Percentiles rank a stretch among this genome's conserved stretches.
Evolutionary conservation across 345 rosid species (phyloP).

Genomic region (Cardamine occulta): DNA sequence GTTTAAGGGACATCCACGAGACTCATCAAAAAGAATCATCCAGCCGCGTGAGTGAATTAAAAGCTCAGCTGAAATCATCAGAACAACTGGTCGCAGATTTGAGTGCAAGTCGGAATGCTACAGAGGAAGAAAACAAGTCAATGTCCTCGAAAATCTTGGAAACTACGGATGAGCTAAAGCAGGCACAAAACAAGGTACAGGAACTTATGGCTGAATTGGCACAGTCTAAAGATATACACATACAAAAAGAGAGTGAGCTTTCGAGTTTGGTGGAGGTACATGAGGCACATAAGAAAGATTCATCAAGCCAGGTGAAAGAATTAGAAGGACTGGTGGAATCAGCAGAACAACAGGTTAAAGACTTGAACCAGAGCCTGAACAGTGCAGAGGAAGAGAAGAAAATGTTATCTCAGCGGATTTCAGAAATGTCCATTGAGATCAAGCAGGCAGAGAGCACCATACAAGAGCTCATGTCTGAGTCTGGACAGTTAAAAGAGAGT

Average conservation of each 20-base stretch:
- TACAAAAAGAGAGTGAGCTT: slow-evolving; percentile 60
- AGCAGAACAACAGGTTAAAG: slow-evolving; percentile 51
- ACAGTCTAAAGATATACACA: slow-evolving; percentile 53
- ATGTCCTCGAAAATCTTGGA: slow-evolving; percentile 54
- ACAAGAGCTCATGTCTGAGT: slow-evolving; percentile 51
- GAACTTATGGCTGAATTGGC: slow-evolving; percentile 50
- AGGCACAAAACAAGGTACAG: slow-evolving; percentile 47
- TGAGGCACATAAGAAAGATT: slow-evolving; percentile 54
- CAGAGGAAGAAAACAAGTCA: slow-evolving; percentile 59
- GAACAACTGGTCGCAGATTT: slow-evolving; percentile 55
- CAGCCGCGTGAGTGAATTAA: slow-evolving; percentile 33
- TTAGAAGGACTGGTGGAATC: slow-evolving; percentile 45
- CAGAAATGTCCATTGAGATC: slow-evolving; percentile 58
- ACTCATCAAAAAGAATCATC: slow-evolving; percentile 59
- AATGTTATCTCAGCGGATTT: slow-evolving; percentile 52
- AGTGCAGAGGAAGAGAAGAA: slow-evolving; percentile 59
- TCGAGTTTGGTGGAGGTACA: slow-evolving; percentile 51
- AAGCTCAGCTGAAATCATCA: slow-evolving; percentile 54
- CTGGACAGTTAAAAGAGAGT: slow-evolving; percentile 50
- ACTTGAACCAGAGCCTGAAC: slow-evolving; percentile 51
- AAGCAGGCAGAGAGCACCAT: slow-evolving; percentile 53
- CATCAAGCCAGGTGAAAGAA: slow-evolving; percentile 41
- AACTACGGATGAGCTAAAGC: slow-evolving; percentile 53
- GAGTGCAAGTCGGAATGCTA: slow-evolving; percentile 44
- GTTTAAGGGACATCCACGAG: slow-evolving; percentile 49